A percentile compares a stretch with the other conserved stretches of the same genome.
These are phyloP conservation scores for Clitoria ternatea DNA, from an alignment of 306 rosid genomes.

Conservation along the genomic window DNA sequence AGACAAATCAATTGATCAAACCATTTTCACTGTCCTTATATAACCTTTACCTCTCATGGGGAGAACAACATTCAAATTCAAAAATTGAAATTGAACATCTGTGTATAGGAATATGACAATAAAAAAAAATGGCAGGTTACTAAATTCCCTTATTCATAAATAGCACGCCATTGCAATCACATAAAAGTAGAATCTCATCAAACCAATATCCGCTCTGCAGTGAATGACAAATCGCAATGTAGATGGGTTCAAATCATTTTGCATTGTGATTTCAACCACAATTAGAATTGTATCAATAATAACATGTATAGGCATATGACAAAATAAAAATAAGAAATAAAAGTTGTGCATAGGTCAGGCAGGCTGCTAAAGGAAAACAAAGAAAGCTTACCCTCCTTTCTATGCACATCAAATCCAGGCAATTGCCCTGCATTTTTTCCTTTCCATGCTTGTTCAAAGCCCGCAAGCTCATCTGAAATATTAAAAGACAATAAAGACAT, in stretches of 20 bases:
- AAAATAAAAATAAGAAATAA: background rate
- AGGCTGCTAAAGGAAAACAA: background rate
- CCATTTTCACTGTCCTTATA: background rate
- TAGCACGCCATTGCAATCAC: background rate
- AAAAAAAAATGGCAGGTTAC: background rate
- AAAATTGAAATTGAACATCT: background rate
- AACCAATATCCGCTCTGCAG: background rate
- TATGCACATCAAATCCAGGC: conserved; percentile 30
- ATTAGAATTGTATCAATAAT: background rate
- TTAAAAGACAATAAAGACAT: background rate
- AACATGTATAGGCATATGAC: background rate
- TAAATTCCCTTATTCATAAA: background rate
- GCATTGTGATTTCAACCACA: background rate
- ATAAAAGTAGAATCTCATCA: background rate
- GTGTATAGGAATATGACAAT: background rate
- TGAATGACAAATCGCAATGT: background rate
- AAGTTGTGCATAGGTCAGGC: background rate
- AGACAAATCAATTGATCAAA: background rate
- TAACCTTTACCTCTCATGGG: background rate
- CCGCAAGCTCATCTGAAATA: conserved; percentile 60
- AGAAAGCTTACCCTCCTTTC: conserved; percentile 31
- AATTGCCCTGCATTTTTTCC: conserved; percentile 38
- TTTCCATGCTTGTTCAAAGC: conserved; percentile 78
- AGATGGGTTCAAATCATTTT: background rate
- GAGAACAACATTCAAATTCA: background rate